Evolutionary conservation across 768 basidiomycete genomes (phyloP).

Genomic region (Suillus clintonianus): DNA sequence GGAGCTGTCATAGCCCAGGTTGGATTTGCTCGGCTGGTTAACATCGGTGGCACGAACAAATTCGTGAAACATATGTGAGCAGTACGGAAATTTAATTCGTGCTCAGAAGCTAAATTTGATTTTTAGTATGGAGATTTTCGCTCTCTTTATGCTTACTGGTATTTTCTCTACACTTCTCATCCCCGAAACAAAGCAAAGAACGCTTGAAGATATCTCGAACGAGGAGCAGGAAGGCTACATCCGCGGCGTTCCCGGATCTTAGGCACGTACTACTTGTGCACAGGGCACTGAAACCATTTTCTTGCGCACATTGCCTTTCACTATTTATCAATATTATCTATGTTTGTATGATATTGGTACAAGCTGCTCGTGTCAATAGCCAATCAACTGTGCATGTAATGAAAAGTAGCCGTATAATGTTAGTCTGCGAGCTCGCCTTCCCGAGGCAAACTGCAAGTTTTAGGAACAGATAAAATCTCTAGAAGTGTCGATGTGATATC

Average conservation of each 20-base stretch:
- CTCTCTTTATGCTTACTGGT: constrained; percentile 85
- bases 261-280: not conserved
- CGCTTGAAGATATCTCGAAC: constrained; percentile 73
- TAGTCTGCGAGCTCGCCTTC: not conserved
- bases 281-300: not conserved
- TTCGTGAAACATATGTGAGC: constrained; percentile 73
- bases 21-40: constrained; percentile 66
- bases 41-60: constrained; percentile 64
- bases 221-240: constrained; percentile 70
- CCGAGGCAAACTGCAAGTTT: not conserved
- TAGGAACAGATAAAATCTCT: not conserved
- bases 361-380: not conserved
- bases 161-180: constrained; percentile 79
- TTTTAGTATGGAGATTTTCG: constrained; percentile 73
- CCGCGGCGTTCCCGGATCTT: not conserved
- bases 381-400: not conserved
- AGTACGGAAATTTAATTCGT: constrained; percentile 2
- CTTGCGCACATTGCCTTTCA: not conserved
- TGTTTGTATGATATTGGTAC: not conserved
- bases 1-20: constrained; percentile 83
- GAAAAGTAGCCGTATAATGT: not conserved
- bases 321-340: not conserved
- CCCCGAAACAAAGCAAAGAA: constrained; percentile 71
- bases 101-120: constrained; percentile 9
- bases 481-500: not conserved